Percentiles rank a stretch among this genome's conserved stretches.
These are phyloP conservation scores for Nicotiana knightiana DNA, from an alignment of 257 asterid genomes.

Conservation along the genomic window DNA sequence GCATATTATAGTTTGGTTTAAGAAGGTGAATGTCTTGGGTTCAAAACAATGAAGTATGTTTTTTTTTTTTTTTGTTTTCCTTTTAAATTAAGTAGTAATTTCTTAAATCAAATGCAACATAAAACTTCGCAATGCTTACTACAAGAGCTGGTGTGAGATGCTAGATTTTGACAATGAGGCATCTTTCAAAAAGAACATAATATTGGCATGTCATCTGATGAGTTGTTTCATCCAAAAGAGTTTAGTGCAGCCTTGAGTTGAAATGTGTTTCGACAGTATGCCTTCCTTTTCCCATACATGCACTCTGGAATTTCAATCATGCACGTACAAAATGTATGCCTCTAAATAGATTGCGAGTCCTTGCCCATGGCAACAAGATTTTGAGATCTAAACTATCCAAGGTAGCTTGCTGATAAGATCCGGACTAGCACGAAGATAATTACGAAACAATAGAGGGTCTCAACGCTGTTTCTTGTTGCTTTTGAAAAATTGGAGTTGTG, in stretches of 20 bases:
- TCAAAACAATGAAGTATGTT: background rate
- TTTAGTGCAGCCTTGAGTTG: background rate
- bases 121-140: background rate
- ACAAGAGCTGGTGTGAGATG: background rate
- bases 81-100: background rate
- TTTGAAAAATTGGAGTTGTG: too few relatives aligned
- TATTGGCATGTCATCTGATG: background rate
- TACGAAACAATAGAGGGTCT: background rate
- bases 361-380: background rate
- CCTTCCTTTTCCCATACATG: background rate
- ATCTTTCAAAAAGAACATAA: too few relatives aligned
- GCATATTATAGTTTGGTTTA: background rate
- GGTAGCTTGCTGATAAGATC: constrained; percentile 1
- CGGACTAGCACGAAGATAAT: background rate
- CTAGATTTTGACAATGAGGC: background rate
- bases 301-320: background rate
- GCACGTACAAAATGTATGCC: background rate
- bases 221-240: background rate
- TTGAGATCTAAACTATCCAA: background rate
- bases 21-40: background rate
- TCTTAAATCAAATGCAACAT: background rate
- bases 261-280: background rate
- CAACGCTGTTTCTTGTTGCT: background rate
- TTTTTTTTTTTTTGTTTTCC: background rate
- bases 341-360: background rate